Percentiles rank a stretch among this genome's conserved stretches.
These are phyloP conservation scores for Hortaea sp. DNA, from an alignment of 2,329 filamentous ascomycete species.

Conservation along the genomic window DNA sequence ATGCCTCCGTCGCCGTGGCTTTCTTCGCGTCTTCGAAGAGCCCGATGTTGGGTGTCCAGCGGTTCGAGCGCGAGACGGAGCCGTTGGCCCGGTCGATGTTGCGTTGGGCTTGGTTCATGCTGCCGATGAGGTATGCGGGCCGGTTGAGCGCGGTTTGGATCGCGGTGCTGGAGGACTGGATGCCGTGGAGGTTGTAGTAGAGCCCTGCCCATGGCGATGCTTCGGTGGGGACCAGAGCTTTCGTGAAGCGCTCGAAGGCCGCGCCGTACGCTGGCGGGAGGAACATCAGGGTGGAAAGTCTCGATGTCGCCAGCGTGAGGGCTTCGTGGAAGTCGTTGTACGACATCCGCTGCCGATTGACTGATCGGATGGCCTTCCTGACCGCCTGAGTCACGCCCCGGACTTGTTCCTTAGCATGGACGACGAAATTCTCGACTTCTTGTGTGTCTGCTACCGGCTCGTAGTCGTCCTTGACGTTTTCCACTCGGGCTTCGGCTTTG, in stretches of 20 bases:
- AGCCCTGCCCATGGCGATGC: slow-evolving; percentile 64
- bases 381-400: slow-evolving; percentile 74
- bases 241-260: slow-evolving; percentile 64
- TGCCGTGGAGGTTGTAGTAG: slow-evolving; percentile 64
- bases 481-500: slow-evolving; percentile 72
- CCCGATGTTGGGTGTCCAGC: slow-evolving; percentile 60
- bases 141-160: slow-evolving; percentile 70
- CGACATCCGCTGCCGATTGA: slow-evolving; percentile 61
- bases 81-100: slow-evolving; percentile 68
- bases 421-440: slow-evolving; percentile 87
- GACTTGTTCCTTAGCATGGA: slow-evolving; percentile 82
- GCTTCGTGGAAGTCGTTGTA: slow-evolving; percentile 60
- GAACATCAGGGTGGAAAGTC: slow-evolving; percentile 49
- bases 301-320: slow-evolving; percentile 42
- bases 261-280: slow-evolving; percentile 58
- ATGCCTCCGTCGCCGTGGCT: slow-evolving; percentile 71
- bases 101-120: slow-evolving; percentile 64
- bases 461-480: slow-evolving; percentile 82
- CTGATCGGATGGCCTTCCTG: slow-evolving; percentile 68
- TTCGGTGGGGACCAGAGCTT: slow-evolving; percentile 55
- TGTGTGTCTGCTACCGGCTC: slow-evolving; percentile 61
- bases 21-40: slow-evolving; percentile 81
- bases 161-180: slow-evolving; percentile 76
- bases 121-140: slow-evolving; percentile 65
- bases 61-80: slow-evolving; percentile 61